Conservation (phyloP, 78 protist species). For the Pelomyxa schiedti region DNA sequence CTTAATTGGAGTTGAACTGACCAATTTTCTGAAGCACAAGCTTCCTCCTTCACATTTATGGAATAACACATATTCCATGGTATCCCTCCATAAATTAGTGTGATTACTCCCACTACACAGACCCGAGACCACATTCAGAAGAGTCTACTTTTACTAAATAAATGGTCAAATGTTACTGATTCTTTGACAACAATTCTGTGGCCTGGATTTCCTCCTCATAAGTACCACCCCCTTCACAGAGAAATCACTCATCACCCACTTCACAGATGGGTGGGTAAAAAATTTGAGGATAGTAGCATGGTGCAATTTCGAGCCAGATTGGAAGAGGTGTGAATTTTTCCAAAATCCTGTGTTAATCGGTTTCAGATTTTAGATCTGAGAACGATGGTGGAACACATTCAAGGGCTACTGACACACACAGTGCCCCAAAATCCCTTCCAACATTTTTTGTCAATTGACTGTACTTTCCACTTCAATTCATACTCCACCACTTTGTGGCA, state of each 20-base stretch:
- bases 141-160: neutral
- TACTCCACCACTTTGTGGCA: neutral
- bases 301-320: no score
- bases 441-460: neutral
- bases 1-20: neutral
- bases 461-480: neutral
- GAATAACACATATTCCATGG: neutral
- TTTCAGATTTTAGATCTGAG: no score
- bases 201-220: neutral
- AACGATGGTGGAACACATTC: no score
- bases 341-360: no score
- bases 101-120: neutral
- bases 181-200: conserved; percentile 11
- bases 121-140: neutral
- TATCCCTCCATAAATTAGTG: neutral
- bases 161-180: conserved; percentile 10
- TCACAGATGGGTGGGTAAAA: no score
- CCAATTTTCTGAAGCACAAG: neutral
- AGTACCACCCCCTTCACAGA: neutral
- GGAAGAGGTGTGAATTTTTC: no score
- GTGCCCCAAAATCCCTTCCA: neutral
- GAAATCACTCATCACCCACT: neutral
- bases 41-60: neutral
- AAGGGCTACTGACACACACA: no score
- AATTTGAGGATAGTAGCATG: no score